These are phyloP conservation scores for Coemansia sp. DNA, from an alignment of 192 early-diverging fungal species.

Conservation along the genomic window DNA sequence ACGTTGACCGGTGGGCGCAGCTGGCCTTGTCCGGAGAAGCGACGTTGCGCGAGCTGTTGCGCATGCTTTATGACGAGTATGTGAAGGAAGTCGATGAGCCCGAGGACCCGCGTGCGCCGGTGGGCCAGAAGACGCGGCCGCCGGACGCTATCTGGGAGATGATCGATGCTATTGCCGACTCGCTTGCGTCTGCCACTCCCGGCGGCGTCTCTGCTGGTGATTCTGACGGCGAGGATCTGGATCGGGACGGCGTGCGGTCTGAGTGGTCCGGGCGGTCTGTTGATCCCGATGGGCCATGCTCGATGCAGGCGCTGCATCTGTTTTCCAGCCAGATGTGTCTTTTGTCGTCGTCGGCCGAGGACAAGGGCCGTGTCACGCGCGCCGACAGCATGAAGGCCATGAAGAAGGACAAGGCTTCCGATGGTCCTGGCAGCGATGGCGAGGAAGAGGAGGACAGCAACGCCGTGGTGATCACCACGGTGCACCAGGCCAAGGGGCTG, in stretches of 20 bases:
- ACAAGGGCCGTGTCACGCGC: constrained; percentile 17
- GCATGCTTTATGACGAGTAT: constrained; percentile 18
- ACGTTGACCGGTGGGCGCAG: constrained; percentile 17
- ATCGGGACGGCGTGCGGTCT: no score
- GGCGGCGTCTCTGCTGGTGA: background rate
- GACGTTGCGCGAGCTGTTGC: constrained; percentile 16
- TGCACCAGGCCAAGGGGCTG: constrained; percentile 51
- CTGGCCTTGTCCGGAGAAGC: background rate
- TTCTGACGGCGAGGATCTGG: background rate
- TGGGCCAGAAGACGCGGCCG: background rate
- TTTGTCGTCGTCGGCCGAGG: constrained; percentile 43
- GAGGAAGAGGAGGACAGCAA: background rate
- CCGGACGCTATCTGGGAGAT: constrained; percentile 25
- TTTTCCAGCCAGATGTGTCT: constrained; percentile 40
- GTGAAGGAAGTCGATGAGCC: constrained; percentile 5
- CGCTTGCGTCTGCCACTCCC: constrained; percentile 7
- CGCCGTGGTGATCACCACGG: constrained; percentile 36
- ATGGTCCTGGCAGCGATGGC: background rate
- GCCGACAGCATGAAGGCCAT: background rate
- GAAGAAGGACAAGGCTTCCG: background rate
- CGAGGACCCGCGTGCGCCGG: background rate
- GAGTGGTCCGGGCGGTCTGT: background rate
- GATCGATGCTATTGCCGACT: constrained; percentile 26
- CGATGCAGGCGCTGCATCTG: constrained; percentile 17
- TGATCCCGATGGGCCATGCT: constrained; percentile 16